A percentile compares a stretch with the other conserved stretches of the same genome.
Conservation (phyloP, 2,329 filamentous ascomycete species). For the Penicillium oxalicum region DNA sequence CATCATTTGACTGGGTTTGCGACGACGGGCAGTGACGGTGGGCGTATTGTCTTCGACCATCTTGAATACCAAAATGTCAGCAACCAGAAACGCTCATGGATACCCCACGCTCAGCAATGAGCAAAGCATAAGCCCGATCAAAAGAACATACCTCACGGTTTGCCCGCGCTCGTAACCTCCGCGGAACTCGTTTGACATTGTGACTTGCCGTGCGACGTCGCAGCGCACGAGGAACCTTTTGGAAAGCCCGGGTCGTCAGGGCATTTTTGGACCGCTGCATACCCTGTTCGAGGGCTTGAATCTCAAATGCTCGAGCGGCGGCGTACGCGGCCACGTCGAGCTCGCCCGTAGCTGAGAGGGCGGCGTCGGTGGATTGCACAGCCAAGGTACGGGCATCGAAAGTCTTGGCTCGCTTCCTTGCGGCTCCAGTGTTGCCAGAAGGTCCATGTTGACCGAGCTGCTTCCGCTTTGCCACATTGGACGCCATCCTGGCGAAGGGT, state of each 20-base stretch:
- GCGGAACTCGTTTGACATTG: constrained; percentile 85
- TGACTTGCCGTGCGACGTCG: constrained; percentile 86
- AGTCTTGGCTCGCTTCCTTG: constrained; percentile 41
- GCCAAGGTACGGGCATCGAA: constrained; percentile 40
- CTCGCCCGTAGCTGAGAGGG: constrained; percentile 61
- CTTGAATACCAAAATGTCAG: constrained; percentile 34
- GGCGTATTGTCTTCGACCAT: constrained; percentile 91
- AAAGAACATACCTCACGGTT: constrained; percentile 49
- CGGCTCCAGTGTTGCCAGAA: constrained; percentile 21
- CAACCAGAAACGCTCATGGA: neutral
- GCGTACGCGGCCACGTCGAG: constrained; percentile 82
- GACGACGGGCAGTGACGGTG: constrained; percentile 56
- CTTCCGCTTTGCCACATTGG: constrained; percentile 32
- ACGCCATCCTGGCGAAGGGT: constrained; percentile 27
- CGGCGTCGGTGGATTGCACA: constrained; percentile 41
- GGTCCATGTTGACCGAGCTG: constrained; percentile 12
- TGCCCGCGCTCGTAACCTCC: constrained; percentile 64
- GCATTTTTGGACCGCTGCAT: constrained; percentile 67
- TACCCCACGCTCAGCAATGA: neutral
- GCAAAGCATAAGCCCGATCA: no score
- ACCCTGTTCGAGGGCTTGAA: constrained; percentile 73
- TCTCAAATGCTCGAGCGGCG: constrained; percentile 80
- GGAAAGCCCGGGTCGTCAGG: constrained; percentile 70
- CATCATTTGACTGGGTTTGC: constrained; percentile 42
- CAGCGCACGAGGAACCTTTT: constrained; percentile 79